Base-by-base conservation (phyloP, 148 eudicot species). In the Cornus suecica region DNA sequence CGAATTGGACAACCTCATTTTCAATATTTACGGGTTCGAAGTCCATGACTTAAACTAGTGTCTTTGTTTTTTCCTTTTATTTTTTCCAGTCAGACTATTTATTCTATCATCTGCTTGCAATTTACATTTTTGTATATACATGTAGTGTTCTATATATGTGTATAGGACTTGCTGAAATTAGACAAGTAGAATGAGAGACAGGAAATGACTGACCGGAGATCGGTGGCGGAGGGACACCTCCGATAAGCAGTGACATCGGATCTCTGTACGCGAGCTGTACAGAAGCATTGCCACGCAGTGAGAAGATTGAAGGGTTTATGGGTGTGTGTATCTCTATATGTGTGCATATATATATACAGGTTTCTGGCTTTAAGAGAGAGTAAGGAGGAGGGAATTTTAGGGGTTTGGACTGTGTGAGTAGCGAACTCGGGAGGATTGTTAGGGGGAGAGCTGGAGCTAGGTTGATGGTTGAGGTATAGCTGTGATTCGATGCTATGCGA, bases 21-120 rank as follows among this genome's bases (percentile, higher is more conserved):
- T 58, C 78, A 25, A 76, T 27, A 52, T 68, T 56, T 10, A 75
- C 31, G 29, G 78, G 65, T 75, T 75, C 78, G 5, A 75, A 56
- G 25, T 76, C 78, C 78, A 76, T 75, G 31, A 61, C 45, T 13
- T 58, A 48, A 48, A 11, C 1, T 6, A 45, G 11, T 13, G 54
- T n/a, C n/a, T n/a, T n/a, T n/a, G n/a, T n/a, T n/a, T n/a, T n/a
- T n/a, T n/a, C n/a, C n/a, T n/a, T n/a, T n/a, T n/a, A 48, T 10
- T 11, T 48, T 13, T 16, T 11, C 13, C 14, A 45, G 51, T 15
- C 4, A 15, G 61, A 16, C 15, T 48, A 9, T 22, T 58, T 1
- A 1, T 58, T 58, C 5, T 18, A 20, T 58, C 24, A 3, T 48
- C 54, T 48, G 2, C 54, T 48, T 16, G 54, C 15, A 48, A 3